phyloP scores from a whole-genome alignment of 2,329 filamentous ascomycete species.

The Cercospora beticola region DNA sequence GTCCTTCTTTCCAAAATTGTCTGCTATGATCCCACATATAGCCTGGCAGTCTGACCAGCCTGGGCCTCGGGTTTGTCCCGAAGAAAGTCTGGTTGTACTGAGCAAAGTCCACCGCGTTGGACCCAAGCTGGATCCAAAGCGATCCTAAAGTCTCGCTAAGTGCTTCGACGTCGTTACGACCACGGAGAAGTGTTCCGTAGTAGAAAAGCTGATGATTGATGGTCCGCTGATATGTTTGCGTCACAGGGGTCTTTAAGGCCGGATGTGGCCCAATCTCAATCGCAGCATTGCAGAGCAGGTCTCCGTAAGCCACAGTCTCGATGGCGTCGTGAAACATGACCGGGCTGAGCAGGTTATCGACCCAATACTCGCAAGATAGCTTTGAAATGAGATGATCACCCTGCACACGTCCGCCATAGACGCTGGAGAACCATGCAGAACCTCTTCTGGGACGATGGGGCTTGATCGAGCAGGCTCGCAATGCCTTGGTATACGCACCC shows the following conservation, averaged over 20 bases:
- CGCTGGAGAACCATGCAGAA: constrained; percentile 12
- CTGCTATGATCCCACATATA: constrained; percentile 26
- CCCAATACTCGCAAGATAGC: constrained; percentile 44
- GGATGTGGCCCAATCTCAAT: constrained; percentile 52
- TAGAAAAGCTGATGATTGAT: background rate
- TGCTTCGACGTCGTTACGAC: constrained; percentile 24
- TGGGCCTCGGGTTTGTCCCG: background rate
- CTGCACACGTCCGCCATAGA: constrained; percentile 25
- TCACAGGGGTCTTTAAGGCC: constrained; percentile 43
- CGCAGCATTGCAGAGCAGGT: constrained; percentile 35
- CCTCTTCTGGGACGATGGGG: background rate
- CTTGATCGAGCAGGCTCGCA: constrained; percentile 8
- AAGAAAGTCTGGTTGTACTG: background rate
- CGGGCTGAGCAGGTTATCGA: constrained; percentile 46
- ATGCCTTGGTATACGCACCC: constrained; percentile 1
- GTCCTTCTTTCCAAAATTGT: constrained; percentile 9
- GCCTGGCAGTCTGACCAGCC: constrained; percentile 14
- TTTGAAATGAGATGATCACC: constrained; percentile 1
- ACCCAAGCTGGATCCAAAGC: constrained; percentile 6
- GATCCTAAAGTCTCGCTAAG: constrained; percentile 16
- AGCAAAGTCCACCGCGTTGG: background rate
- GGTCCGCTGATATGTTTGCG: constrained; percentile 26
- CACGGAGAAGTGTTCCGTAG: constrained; percentile 27
- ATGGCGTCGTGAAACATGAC: constrained; percentile 50
- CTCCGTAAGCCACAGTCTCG: background rate